phyloP scores from a whole-genome alignment of 257 asterid species.

The Apocynum venetum region DNA sequence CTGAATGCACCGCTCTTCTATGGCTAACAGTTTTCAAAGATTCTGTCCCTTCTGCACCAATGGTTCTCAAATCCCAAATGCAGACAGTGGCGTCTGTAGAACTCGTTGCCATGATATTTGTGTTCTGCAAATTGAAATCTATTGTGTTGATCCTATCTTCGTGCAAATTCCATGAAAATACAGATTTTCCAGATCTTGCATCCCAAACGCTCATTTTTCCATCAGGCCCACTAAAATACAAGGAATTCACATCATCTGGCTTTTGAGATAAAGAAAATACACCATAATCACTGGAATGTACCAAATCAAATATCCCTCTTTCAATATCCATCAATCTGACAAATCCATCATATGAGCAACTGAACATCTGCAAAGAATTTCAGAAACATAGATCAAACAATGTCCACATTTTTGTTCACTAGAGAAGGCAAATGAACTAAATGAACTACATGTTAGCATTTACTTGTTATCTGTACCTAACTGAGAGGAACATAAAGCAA shows the following conservation, averaged over 20 bases:
- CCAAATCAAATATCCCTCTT: constrained; percentile 65
- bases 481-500: background rate
- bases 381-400: constrained; percentile 10
- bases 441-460: background rate
- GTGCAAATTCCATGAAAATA: constrained; percentile 50
- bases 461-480: background rate
- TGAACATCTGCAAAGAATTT: constrained; percentile 64
- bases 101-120: constrained; percentile 68
- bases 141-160: constrained; percentile 64
- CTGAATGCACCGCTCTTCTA: constrained; percentile 69
- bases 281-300: constrained; percentile 41
- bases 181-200: constrained; percentile 59
- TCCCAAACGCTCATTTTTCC: constrained; percentile 66
- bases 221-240: constrained; percentile 59
- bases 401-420: background rate
- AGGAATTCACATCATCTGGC: constrained; percentile 43
- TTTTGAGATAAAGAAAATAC: constrained; percentile 50
- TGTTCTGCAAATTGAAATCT: constrained; percentile 59
- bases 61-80: constrained; percentile 83
- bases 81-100: constrained; percentile 80
- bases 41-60: constrained; percentile 31
- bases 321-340: constrained; percentile 77
- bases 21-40: constrained; percentile 52
- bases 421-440: background rate
- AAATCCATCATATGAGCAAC: constrained; percentile 79